Evolutionary conservation across 2,329 filamentous ascomycete species (phyloP), one percentile per base, ranked within the genome.

Genomic region (Penicillium sp.): DNA sequence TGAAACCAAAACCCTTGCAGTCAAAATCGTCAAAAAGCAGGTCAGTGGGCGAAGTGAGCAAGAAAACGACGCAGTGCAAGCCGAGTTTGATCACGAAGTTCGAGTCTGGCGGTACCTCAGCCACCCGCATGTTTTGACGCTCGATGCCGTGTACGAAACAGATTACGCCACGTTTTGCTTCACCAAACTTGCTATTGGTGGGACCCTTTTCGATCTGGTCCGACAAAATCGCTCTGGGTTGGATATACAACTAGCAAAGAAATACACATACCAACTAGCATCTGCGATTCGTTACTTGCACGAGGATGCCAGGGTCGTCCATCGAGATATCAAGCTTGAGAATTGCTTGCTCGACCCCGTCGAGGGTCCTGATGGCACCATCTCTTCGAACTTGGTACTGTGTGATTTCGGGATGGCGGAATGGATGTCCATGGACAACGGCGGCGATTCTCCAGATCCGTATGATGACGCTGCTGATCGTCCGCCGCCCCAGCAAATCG

Each of bases 401-500:
- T 86, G 82, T 65, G 83, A 87, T 62, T 87, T 87, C 61, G 83
- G 83, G 40, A 83, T 87, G 73, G 82, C 83, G 11, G 83, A 86
- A 62, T 86, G 83, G 71, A 77, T 86, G 55, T 75, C 77, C 18
- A 77, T 72, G 48, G 81, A 82, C 52, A 75, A 76, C 51, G 76
- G 76, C 18, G 72, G 73, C 22, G 72, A 75, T 50, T 75, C 76
- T 9, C 71, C 74, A 11, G 77, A 78, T 52, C 77, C 77, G 6
- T 75, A 75, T 47, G 72, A 74, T 46, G 69, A 73, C 55, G 65
- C 67, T 10, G 66, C 67, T 5, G 75, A 77, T 58, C 69, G 75
- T 9, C 74, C 77, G 44, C 72, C 77, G 22, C 68, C 70, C 7
- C 69, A 71, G 52, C 76, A 73, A 55, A 79, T 80, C 48, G 78